Conservation (phyloP, 2,329 filamentous ascomycete species). For the Aureobasidium subglaciale region DNA sequence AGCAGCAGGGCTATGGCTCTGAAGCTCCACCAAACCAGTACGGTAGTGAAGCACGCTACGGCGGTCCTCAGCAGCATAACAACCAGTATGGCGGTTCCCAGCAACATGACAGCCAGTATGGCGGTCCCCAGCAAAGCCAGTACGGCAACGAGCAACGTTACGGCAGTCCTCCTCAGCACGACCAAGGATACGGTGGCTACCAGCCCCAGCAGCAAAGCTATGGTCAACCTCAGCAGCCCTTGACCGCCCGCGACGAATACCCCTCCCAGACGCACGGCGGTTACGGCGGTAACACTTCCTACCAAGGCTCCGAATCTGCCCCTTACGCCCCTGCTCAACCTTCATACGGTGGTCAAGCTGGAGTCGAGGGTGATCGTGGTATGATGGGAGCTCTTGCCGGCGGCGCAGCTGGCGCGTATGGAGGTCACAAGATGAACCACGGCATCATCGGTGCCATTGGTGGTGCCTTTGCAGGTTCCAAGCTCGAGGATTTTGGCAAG, state of each 20-base stretch:
- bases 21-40: not conserved
- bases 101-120: slow-evolving; percentile 19
- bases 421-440: slow-evolving; percentile 50
- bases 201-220: slow-evolving; percentile 15
- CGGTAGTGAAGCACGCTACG: slow-evolving; percentile 15
- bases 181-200: slow-evolving; percentile 14
- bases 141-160: slow-evolving; percentile 20
- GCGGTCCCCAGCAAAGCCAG: slow-evolving; percentile 18
- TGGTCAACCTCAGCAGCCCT: slow-evolving; percentile 13
- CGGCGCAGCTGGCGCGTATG: slow-evolving; percentile 50
- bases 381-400: slow-evolving; percentile 50
- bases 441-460: slow-evolving; percentile 52
- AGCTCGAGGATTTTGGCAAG: slow-evolving; percentile 49
- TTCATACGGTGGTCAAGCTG: slow-evolving; percentile 10
- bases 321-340: slow-evolving; percentile 6
- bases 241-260: slow-evolving; percentile 8
- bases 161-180: slow-evolving; percentile 16
- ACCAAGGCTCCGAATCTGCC: slow-evolving; percentile 6
- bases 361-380: slow-evolving; percentile 45
- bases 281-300: slow-evolving; percentile 6
- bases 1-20: slow-evolving; percentile 17
- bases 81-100: slow-evolving; percentile 18
- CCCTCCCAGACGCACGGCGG: slow-evolving; percentile 8
- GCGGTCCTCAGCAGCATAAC: slow-evolving; percentile 19
- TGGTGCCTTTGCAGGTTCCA: slow-evolving; percentile 49